Evolutionary conservation across 192 early-diverging fungal genomes (phyloP), one percentile per base, ranked within the genome.

Genomic region (Coemansia aciculifera): DNA sequence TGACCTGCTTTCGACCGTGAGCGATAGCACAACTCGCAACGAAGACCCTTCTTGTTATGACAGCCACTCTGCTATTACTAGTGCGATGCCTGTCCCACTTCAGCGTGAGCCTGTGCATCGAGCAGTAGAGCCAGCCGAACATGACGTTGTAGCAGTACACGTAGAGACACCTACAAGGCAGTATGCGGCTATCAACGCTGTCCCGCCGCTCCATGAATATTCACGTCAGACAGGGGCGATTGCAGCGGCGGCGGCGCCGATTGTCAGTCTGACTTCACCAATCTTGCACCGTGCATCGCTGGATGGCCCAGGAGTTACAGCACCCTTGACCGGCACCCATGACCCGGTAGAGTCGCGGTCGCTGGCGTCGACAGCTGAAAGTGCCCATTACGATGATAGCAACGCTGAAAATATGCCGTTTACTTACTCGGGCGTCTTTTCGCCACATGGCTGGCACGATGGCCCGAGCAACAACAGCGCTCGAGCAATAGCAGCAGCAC

Each of bases 371-470:
- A 24, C 48, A n/a, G 17, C 63, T 11, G 59, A 19, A 12, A 64
- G 66, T 65, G 61, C 13, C 24, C 52, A 52, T 15, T 56, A 49
- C 31, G 59, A 60, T 17, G 59, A 63, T n/a, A 51, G 11, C 40
- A 54, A 24, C 2, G 62, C 63, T 11, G 63, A 63, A 8, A 72
- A 66, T 24, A 37, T 69, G 59, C 81, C 81, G 23, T 79, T 84
- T 38, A 84, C 81, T 2, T 84, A 84, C 52, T 79, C 81, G 0
- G 77, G 73, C 12, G 77, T 84, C 44, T 84, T 84, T 64, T 73
- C 73, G n/a, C 56, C 65, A 37, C 59, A 69, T 40, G 59, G 52
- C 11, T 71, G 72, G 81, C 17, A 43, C 5, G 62, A 68, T 36
- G 36, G 32, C 29, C 11, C 37, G 31, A 34, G n/a, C 7, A 29